phyloP scores from a whole-genome alignment of 495 filamentous ascomycete species.

The Staphylotrichum longicolle region DNA sequence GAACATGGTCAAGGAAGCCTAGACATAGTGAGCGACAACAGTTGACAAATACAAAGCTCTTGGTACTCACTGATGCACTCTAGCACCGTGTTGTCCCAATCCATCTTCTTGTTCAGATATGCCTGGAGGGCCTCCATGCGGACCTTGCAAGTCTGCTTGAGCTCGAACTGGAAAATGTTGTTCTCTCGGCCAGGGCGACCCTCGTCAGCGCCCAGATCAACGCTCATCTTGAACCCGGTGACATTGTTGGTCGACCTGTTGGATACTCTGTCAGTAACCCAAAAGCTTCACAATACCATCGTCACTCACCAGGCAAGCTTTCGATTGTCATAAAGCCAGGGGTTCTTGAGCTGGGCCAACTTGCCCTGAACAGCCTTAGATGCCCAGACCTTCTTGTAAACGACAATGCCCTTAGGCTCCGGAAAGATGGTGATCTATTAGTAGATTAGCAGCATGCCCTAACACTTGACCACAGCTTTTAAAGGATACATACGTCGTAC shows the following conservation, averaged over 20 bases:
- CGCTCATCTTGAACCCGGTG: constrained; percentile 42
- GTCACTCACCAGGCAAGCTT: constrained; percentile 70
- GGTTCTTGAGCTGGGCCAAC: constrained; percentile 43
- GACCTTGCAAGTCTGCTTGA: constrained; percentile 59
- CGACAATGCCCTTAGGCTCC: constrained; percentile 59
- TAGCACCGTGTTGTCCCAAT: constrained; percentile 62
- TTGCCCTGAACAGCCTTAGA: constrained; percentile 53
- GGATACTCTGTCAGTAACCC: constrained; percentile 24
- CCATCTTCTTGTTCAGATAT: constrained; percentile 60
- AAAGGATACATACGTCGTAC: constrained; percentile 71
- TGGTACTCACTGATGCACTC: constrained; percentile 64
- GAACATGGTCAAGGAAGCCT: constrained; percentile 77
- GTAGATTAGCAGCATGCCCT: constrained; percentile 1
- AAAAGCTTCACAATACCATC: too few species aligned
- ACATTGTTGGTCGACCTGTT: constrained; percentile 42
- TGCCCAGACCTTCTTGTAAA: constrained; percentile 69
- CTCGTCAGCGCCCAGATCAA: constrained; percentile 67
- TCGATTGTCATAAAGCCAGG: constrained; percentile 74
- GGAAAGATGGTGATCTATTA: constrained; percentile 60
- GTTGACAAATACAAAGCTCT: background rate
- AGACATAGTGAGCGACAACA: constrained; percentile 6
- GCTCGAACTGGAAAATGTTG: constrained; percentile 56
- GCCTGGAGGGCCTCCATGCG: constrained; percentile 59
- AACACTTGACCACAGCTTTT: background rate
- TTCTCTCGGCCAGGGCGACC: constrained; percentile 38